phyloP scores from a whole-genome alignment of 2,329 filamentous ascomycete species.

The Fusarium hainanense region DNA sequence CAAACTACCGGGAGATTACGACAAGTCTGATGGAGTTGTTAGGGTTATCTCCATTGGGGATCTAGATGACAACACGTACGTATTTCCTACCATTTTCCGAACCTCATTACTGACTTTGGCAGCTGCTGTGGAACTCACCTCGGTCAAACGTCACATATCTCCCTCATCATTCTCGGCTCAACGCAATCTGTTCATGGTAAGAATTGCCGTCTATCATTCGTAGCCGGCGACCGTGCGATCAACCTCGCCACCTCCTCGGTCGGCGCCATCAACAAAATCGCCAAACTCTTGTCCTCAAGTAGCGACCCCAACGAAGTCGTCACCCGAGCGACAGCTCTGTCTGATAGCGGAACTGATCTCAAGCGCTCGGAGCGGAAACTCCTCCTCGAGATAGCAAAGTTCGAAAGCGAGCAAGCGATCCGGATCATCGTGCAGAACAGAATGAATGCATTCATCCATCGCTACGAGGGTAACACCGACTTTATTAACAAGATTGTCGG shows the following conservation, averaged over 20 bases:
- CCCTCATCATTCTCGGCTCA: slow-evolving; percentile 45
- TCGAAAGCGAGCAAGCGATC: slow-evolving; percentile 43
- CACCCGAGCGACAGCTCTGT: slow-evolving; percentile 19
- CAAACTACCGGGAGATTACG: slow-evolving; percentile 46
- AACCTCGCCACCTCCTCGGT: slow-evolving; percentile 38
- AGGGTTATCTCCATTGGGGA: slow-evolving; percentile 47
- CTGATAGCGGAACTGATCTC: slow-evolving; percentile 32
- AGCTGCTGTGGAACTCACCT: slow-evolving; percentile 50
- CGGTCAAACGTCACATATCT: slow-evolving; percentile 47
- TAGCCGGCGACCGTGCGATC: slow-evolving; percentile 46
- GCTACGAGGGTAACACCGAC: slow-evolving; percentile 42
- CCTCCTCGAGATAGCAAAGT: slow-evolving; percentile 45
- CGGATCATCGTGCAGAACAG: slow-evolving; percentile 17
- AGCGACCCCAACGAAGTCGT: slow-evolving; percentile 40
- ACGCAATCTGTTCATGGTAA: slow-evolving; percentile 48
- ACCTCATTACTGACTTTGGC: not conserved
- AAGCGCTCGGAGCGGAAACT: slow-evolving; percentile 46
- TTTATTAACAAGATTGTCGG: slow-evolving; percentile 48
- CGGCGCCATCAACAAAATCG: slow-evolving; percentile 38
- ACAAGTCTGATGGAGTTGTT: slow-evolving; percentile 46
- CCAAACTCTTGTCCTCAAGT: slow-evolving; percentile 43
- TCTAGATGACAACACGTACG: slow-evolving; percentile 48
- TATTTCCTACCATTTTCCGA: rapidly evolving
- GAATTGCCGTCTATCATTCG: slow-evolving; percentile 49
- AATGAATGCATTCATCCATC: slow-evolving; percentile 42